Base-by-base conservation (phyloP, 257 asterid genomes). In the Osmanthus fragrans region DNA sequence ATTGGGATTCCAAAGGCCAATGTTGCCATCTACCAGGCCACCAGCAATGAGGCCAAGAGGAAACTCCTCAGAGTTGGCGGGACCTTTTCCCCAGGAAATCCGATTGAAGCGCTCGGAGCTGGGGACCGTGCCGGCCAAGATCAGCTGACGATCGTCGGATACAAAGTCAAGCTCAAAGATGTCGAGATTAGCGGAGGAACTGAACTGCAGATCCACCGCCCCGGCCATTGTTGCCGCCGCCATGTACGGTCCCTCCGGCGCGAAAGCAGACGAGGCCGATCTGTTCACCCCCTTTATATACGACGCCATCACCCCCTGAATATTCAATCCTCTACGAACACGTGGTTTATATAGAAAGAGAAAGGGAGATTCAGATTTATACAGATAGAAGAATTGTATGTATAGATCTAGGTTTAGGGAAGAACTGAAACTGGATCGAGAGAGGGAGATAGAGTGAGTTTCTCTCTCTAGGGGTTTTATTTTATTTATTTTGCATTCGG, bases 201-300 rank as follows among this genome's bases (percentile, higher is more conserved):
- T 95, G 87, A 95, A 95, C 68, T 90, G 92, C 85, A 93, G 89
- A 93, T 95, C 99, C 82, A 95, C 99, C 73, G 99, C 99, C 72
- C 99, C 99, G 0, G 99, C 98, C 99, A 93, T 95, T 86, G 99
- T 95, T 66, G 98, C 99, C 67, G 98, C 96, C 7, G 98, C 98
- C 90, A 95, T 71, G 88, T 90, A 93, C 68, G 90, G 85, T 39
- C 90, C 93, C 12, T 89, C 98, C 81, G 99, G 97, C 65, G 98
- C 80, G 85, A 95, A 91, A 81, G 97, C 97, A 84, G 92, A 87
- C 88, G 97, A 85, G 63, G 98, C 99, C 89, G 99, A 95, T 93
- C 98, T 83, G 91, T 87, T 86, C 84, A 88, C 96, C 83, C 83
- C 84, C 84, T 95, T 95, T 82, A 94, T 84, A 77, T 82, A 84